A percentile compares a stretch with the other conserved stretches of the same genome.
Conservation (phyloP, 2,329 filamentous ascomycete genomes). For the Aspergillus eucalypticola region DNA sequence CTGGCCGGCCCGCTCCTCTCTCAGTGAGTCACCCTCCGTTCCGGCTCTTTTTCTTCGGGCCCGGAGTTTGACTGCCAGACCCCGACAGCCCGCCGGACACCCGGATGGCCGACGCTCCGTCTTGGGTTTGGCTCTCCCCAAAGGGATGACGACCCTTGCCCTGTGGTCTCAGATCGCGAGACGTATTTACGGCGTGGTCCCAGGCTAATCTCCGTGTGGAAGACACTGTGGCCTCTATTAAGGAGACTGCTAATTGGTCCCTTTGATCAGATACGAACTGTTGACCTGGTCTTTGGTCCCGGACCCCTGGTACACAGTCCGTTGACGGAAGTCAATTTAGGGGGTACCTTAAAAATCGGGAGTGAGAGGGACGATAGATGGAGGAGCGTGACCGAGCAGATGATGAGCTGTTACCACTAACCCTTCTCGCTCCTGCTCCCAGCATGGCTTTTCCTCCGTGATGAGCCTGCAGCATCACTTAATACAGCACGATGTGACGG, state of each 20-base stretch:
- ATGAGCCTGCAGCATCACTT: not conserved
- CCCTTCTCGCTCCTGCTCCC: not conserved
- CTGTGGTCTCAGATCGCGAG: not conserved
- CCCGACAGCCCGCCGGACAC: conserved; percentile 9
- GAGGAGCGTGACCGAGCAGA: not conserved
- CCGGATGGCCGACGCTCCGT: conserved; percentile 14
- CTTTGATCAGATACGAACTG: not conserved
- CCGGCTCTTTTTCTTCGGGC: conserved; percentile 18
- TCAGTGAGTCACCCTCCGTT: conserved; percentile 12
- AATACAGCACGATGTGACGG: not conserved
- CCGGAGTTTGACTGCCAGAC: conserved; percentile 13
- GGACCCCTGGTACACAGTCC: not conserved
- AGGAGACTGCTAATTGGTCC: not conserved
- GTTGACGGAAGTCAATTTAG: not conserved
- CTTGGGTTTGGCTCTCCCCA: not conserved
- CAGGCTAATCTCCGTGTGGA: not conserved
- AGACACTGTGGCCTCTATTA: not conserved
- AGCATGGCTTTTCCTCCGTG: not conserved
- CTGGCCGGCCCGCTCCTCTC: not conserved
- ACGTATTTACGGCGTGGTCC: not conserved
- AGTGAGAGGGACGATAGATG: not conserved
- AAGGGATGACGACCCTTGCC: not conserved
- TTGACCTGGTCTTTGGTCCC: not conserved
- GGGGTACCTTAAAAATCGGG: not conserved
- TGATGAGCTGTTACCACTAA: not conserved